These are phyloP conservation scores for Corinectria fuckeliana DNA, from an alignment of 2,329 filamentous ascomycete species.

Conservation along the genomic window DNA sequence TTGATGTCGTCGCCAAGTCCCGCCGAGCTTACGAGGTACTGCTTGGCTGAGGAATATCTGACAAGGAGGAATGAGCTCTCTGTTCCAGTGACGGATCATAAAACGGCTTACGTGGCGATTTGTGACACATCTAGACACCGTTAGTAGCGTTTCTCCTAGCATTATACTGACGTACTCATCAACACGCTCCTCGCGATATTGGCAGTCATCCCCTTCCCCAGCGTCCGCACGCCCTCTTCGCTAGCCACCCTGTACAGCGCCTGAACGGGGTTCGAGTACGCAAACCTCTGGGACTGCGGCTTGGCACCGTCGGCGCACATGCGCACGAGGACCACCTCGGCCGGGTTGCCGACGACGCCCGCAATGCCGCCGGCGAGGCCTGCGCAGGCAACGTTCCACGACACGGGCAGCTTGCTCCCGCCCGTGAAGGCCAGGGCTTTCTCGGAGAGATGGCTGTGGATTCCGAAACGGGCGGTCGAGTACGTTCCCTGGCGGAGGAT, in stretches of 20 bases:
- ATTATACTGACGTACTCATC: conserved; percentile 47
- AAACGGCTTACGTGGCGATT: conserved; percentile 48
- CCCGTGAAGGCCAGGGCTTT: conserved; percentile 38
- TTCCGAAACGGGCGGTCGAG: conserved; percentile 52
- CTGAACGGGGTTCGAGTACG: conserved; percentile 47
- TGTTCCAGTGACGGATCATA: accelerated
- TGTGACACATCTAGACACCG: conserved; percentile 47
- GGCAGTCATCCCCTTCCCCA: conserved; percentile 47
- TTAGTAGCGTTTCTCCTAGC: conserved; percentile 10
- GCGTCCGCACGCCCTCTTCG: conserved; percentile 49
- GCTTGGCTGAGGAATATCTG: conserved; percentile 46
- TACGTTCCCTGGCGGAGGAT: conserved; percentile 53
- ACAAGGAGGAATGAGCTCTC: neutral
- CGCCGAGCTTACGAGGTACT: conserved; percentile 37
- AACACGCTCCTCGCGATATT: conserved; percentile 51
- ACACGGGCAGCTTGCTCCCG: conserved; percentile 39
- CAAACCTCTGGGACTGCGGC: conserved; percentile 43
- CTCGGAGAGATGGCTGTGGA: conserved; percentile 47
- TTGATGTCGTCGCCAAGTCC: conserved; percentile 46
- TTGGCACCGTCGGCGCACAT: conserved; percentile 56
- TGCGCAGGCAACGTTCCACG: conserved; percentile 47
- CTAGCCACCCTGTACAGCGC: conserved; percentile 36
- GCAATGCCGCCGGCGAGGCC: conserved; percentile 50
- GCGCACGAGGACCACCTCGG: conserved; percentile 52
- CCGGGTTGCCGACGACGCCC: conserved; percentile 53